Percentiles rank a stretch among this genome's conserved stretches.
phyloP scores from a whole-genome alignment of 1,284 basidiomycete genomes.

The Retiboletus flavoniger region DNA sequence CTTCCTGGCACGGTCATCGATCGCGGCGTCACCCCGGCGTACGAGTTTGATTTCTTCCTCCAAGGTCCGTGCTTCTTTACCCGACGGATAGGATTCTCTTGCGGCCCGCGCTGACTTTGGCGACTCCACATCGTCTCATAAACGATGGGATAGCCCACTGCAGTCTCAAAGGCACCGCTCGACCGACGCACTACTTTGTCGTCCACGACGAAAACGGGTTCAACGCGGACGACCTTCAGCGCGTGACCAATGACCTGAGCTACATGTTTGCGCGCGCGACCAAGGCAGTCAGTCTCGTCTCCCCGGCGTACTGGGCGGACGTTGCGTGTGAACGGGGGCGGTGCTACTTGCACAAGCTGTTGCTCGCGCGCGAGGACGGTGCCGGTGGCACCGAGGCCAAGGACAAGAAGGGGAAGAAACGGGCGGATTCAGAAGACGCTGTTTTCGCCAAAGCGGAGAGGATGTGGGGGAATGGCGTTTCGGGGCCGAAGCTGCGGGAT shows the following conservation, averaged over 20 bases:
- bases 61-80: conserved; percentile 40
- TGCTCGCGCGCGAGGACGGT: conserved; percentile 44
- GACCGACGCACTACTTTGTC: conserved; percentile 76
- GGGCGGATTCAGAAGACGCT: not conserved
- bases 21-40: conserved; percentile 63
- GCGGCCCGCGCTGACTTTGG: not conserved
- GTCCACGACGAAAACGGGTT: conserved; percentile 73
- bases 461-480: conserved; percentile 60
- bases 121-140: not conserved
- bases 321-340: conserved; percentile 75
- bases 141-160: conserved; percentile 40
- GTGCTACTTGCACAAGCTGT: conserved; percentile 66
- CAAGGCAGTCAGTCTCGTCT: conserved; percentile 75
- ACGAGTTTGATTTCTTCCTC: conserved; percentile 76
- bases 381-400: conserved; percentile 14
- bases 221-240: conserved; percentile 64
- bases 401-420: conserved; percentile 12
- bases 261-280: conserved; percentile 79
- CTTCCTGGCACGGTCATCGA: conserved; percentile 76
- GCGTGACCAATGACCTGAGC: conserved; percentile 56
- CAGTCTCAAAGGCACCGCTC: conserved; percentile 63
- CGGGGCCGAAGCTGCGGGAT: conserved; percentile 47
- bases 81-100: not conserved
- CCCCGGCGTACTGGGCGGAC: conserved; percentile 76
- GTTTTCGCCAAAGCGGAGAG: conserved; percentile 49